Evolutionary conservation across 169 alveolate genomes (phyloP), one percentile per base, ranked within the genome.

Genomic region (Sarcocystis neurona): DNA sequence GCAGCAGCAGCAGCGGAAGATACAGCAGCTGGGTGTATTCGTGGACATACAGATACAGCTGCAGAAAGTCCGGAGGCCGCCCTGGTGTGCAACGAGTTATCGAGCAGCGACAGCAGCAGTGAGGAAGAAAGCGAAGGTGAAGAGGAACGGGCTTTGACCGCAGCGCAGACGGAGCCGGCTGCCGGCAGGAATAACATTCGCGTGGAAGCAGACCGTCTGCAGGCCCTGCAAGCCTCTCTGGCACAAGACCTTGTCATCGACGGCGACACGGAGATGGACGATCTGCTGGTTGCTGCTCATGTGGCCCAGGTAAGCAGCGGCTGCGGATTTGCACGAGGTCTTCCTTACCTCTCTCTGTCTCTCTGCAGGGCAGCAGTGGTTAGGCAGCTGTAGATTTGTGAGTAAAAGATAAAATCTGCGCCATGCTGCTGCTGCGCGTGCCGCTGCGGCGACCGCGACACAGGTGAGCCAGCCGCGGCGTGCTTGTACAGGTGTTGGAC

Each of bases 191-290:
- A n/a, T n/a, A n/a, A n/a, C n/a, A 23, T 23, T 53, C 23, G 30
- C 18, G 32, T n/a, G 32, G 58, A 72, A 10, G 79, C 79, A 12
- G 56, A n/a, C 39, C 34, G 41, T 30, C 34, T 72, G 56, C 6
- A 34, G 34, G 82, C 47, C 3, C 48, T 79, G 53, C 77, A 79
- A 15, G 75, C 8, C 23, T 44, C 87, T 5, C 74, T 79, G 48
- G 77, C 47, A 48, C 47, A 32, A 32, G 88, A 82, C 20, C 74
- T 82, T 4, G 88, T 82, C 43, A 82, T 82, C 8, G 88, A 82
- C 39, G 88, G 88, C 32, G 88, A 82, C 6, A 58, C 88, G 15
- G 88, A 82, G 41, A 56, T 56, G 18, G 88, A 82, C 39, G 88
- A 82, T 43, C 79, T 82, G 12, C 75, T 82, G 43, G 88, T 82